A percentile compares a stretch with the other conserved stretches of the same genome.
Evolutionary conservation across 2,329 filamentous ascomycete species (phyloP).

Genomic region (Penicillium fuscoglaucum): DNA sequence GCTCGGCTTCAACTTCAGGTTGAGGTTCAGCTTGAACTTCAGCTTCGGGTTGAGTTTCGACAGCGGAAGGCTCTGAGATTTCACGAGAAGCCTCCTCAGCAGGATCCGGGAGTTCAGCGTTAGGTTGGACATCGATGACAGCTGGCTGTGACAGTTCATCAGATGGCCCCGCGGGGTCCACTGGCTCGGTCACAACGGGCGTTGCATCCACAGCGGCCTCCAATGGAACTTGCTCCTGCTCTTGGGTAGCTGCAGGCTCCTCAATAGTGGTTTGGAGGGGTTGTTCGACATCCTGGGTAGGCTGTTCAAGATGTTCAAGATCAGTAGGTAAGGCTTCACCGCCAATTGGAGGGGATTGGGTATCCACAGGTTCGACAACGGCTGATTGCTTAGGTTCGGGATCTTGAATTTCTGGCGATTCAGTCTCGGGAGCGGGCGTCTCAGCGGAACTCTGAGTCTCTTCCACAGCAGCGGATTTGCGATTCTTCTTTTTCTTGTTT

Average conservation of each 20-base stretch:
- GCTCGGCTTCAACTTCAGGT: constrained; percentile 10
- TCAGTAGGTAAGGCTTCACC: constrained; percentile 16
- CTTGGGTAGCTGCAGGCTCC: constrained; percentile 1
- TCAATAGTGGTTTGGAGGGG: constrained; percentile 2
- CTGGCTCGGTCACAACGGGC: background rate
- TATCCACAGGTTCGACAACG: constrained; percentile 7
- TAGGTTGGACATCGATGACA: background rate
- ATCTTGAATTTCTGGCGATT: constrained; percentile 6
- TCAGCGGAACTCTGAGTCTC: constrained; percentile 9
- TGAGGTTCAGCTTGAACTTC: background rate
- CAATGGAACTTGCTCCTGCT: constrained; percentile 6
- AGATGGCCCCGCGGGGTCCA: background rate
- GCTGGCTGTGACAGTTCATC: background rate
- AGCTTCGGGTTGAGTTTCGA: background rate
- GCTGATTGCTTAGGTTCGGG: constrained; percentile 10
- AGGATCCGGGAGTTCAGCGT: background rate
- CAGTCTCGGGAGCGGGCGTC: constrained; percentile 3
- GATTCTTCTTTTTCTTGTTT: constrained; percentile 27
- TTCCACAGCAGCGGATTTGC: constrained; percentile 21
- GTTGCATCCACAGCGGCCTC: background rate
- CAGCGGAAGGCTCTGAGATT: background rate
- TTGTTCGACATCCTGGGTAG: constrained; percentile 3
- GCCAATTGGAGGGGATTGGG: constrained; percentile 6
- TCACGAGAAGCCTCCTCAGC: background rate
- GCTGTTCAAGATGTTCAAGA: background rate